phyloP scores from a whole-genome alignment of 306 rosid genomes.

The Dryas drummondii region DNA sequence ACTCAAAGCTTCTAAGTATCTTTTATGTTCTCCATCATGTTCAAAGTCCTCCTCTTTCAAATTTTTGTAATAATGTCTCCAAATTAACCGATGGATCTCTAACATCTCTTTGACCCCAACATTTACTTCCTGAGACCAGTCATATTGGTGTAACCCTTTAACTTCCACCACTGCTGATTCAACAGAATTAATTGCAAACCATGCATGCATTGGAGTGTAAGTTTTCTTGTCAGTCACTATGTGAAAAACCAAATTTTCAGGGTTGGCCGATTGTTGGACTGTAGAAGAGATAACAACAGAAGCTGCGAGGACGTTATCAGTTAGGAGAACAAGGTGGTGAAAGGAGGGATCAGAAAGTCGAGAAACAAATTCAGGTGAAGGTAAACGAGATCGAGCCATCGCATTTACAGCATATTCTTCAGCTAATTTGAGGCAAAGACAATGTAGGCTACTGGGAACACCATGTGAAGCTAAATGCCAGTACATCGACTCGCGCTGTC shows the following conservation, averaged over 20 bases:
- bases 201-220: conserved; percentile 89
- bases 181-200: conserved; percentile 78
- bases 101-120: conserved; percentile 68
- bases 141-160: conserved; percentile 86
- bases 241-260: conserved; percentile 74
- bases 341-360: conserved; percentile 69
- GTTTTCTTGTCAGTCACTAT: conserved; percentile 88
- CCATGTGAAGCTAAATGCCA: conserved; percentile 96
- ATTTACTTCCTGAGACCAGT: conserved; percentile 83
- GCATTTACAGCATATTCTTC: conserved; percentile 89
- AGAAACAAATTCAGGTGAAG: conserved; percentile 71
- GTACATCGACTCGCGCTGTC: conserved; percentile 66
- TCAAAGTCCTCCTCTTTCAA: conserved; percentile 45
- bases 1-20: conserved; percentile 50
- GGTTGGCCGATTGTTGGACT: conserved; percentile 59
- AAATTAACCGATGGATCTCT: conserved; percentile 67
- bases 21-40: conserved; percentile 40
- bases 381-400: conserved; percentile 74
- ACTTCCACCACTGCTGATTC: conserved; percentile 75
- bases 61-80: conserved; percentile 57
- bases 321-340: conserved; percentile 71
- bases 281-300: conserved; percentile 81
- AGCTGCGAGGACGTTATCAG: conserved; percentile 90
- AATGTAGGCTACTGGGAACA: conserved; percentile 73
- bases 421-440: conserved; percentile 80